phyloP scores from a whole-genome alignment of 257 asterid species.

The Phtheirospermum japonicum region DNA sequence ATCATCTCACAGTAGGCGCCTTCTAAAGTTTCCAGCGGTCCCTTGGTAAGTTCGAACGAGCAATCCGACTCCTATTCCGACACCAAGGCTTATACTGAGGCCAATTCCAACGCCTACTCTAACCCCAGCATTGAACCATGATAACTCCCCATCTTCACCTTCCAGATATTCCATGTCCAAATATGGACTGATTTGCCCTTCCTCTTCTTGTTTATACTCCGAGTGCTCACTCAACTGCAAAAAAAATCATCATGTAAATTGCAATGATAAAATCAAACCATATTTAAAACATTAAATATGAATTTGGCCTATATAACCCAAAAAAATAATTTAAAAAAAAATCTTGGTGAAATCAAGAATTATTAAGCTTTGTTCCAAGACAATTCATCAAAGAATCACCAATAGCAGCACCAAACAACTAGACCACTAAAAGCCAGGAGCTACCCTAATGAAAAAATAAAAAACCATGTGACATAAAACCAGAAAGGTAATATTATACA shows the following conservation, averaged over 20 bases:
- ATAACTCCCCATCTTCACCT: constrained; percentile 59
- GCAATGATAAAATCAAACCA: neutral
- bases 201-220: constrained; percentile 35
- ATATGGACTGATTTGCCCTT: constrained; percentile 32
- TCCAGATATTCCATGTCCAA: constrained; percentile 41
- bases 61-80: constrained; percentile 74
- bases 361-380: too few species aligned
- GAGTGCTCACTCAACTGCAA: constrained; percentile 35
- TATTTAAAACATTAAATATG: neutral
- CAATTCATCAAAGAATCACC: too few species aligned
- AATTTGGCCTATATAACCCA: too few species aligned
- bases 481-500: neutral
- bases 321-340: too few species aligned
- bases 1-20: constrained; percentile 44
- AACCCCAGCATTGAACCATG: constrained; percentile 81
- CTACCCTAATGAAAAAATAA: too few species aligned
- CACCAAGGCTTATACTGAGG: constrained; percentile 63
- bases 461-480: too few species aligned
- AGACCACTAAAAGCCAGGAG: too few species aligned
- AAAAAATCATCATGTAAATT: neutral
- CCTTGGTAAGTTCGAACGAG: constrained; percentile 71
- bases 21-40: constrained; percentile 55
- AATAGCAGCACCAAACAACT: too few species aligned
- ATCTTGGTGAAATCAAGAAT: too few species aligned
- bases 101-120: constrained; percentile 77